Percentiles rank a stretch among this genome's conserved stretches.
Conservation (phyloP, 129 eudicot species). For the Escallonia rubra region DNA sequence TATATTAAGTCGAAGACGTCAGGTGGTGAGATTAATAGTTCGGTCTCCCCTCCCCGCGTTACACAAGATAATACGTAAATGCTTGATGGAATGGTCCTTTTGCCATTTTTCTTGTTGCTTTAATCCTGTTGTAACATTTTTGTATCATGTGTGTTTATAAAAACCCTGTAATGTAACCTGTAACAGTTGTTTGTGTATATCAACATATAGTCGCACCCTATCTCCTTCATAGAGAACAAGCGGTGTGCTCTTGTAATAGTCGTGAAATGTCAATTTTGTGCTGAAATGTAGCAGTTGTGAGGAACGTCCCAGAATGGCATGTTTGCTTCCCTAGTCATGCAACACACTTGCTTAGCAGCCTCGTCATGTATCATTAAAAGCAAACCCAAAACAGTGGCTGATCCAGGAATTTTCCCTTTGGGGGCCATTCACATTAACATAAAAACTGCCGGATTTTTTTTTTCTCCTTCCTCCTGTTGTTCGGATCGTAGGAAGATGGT, state of each 20-base stretch:
- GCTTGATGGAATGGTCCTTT: not conserved
- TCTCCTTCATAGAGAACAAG: slow-evolving; percentile 9
- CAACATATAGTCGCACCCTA: slow-evolving; percentile 5
- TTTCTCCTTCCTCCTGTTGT: too few relatives aligned
- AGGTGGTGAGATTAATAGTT: slow-evolving; percentile 22
- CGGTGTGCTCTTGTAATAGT: slow-evolving; percentile 9
- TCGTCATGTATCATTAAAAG: too few relatives aligned
- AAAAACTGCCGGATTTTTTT: too few relatives aligned
- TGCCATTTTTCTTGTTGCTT: not conserved
- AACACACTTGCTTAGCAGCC: too few relatives aligned
- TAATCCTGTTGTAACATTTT: not conserved
- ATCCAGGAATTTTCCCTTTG: too few relatives aligned
- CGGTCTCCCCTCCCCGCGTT: slow-evolving; percentile 16
- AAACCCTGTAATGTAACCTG: not conserved
- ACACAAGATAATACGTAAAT: slow-evolving; percentile 24
- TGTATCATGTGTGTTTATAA: too few relatives aligned
- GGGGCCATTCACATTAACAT: too few relatives aligned
- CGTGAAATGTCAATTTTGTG: not conserved
- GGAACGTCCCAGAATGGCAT: too few relatives aligned
- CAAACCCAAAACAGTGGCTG: too few relatives aligned
- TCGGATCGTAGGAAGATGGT: too few relatives aligned
- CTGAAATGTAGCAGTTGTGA: too few relatives aligned
- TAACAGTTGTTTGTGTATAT: not conserved
- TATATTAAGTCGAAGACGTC: slow-evolving; percentile 47
- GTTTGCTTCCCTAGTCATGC: too few relatives aligned